Base-by-base conservation (phyloP, 2,329 filamentous ascomycete genomes). In the Cylindrodendrum hubeiense region DNA sequence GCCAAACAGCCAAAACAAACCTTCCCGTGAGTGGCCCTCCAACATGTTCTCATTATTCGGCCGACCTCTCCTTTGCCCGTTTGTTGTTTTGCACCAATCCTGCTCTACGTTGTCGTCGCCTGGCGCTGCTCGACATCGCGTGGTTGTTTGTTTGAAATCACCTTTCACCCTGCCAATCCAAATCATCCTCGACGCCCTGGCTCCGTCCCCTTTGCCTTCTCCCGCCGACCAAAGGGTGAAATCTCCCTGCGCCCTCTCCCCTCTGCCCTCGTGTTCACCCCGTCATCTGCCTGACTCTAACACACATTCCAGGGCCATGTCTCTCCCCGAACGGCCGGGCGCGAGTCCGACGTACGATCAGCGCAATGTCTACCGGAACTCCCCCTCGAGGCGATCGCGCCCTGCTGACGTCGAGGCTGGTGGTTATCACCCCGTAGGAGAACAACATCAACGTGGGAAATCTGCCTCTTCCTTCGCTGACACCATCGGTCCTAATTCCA, bases 381-480 rank as follows among this genome's bases (percentile, higher is more conserved):
- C 91, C 46, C 86, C 89, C 26, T 88, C 90, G 58, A 89, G 92
- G 74, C 89, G 91, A 71, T 84, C 82, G 56, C 87, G 87, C 63
- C 88, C 89, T 51, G 86, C 86, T 62, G 93, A 97, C 76, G 83
- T 93, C 74, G 94, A 97, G 78, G 83, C 90, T 39, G 90, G 88
- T 60, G 80, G 80, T 52, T 87, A 86, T 70, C 81, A 79, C 63
- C 79, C 83, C 59, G 81, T 83, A 63, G 74, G 71, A 52, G 79
- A 72, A 75, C 81, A 74, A 77, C 86, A 88, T 81, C 80, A 84
- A 75, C 87, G 87, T 82, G 85, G 83, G 78, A 84, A 80, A 70
- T 90, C 89, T 67, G 83, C 81, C 72, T 84, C 84, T 67, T 90
- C 88, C 44, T 87, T 86, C 75, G 82, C 86, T 74, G 88, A 90